Evolutionary conservation across 78 protist species (phyloP).

Genomic region (Tieghemostelium lacteum): DNA sequence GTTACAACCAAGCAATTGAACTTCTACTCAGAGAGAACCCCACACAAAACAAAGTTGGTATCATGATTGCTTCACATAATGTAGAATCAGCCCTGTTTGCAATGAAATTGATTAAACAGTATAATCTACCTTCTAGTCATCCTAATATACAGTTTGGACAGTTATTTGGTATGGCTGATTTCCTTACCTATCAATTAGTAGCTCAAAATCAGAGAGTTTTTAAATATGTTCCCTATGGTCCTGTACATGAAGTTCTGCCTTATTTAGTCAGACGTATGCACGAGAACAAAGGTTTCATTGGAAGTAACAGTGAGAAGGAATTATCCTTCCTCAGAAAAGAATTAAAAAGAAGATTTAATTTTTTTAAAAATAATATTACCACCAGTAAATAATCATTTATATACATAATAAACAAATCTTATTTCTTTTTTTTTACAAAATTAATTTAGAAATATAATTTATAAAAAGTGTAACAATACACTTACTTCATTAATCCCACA

Average conservation of each 20-base stretch:
- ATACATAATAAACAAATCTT: too few relatives aligned
- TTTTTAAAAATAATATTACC: too few relatives aligned
- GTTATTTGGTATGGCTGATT: constrained; percentile 82
- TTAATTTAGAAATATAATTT: too few relatives aligned
- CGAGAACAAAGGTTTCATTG: constrained; percentile 81
- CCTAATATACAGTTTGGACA: constrained; percentile 80
- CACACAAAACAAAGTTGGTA: background rate
- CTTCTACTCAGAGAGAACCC: background rate
- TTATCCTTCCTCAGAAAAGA: constrained; percentile 38
- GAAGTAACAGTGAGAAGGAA: constrained; percentile 63
- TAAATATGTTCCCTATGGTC: constrained; percentile 83
- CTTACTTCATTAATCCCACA: too few relatives aligned
- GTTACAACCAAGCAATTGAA: constrained; percentile 62
- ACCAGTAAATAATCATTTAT: too few relatives aligned
- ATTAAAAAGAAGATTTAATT: constrained; percentile 68
- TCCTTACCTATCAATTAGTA: constrained; percentile 22
- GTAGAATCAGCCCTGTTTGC: constrained; percentile 59
- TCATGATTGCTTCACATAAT: constrained; percentile 81
- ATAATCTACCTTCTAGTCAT: constrained; percentile 5
- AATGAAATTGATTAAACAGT: constrained; percentile 17
- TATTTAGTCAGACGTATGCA: constrained; percentile 83
- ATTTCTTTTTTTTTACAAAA: too few relatives aligned
- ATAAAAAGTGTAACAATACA: too few relatives aligned
- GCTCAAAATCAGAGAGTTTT: constrained; percentile 63
- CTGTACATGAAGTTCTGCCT: constrained; percentile 66